A percentile compares a stretch with the other conserved stretches of the same genome.
These are phyloP conservation scores for Cercospora citrullina DNA, from an alignment of 2,329 filamentous ascomycete genomes.

Conservation along the genomic window DNA sequence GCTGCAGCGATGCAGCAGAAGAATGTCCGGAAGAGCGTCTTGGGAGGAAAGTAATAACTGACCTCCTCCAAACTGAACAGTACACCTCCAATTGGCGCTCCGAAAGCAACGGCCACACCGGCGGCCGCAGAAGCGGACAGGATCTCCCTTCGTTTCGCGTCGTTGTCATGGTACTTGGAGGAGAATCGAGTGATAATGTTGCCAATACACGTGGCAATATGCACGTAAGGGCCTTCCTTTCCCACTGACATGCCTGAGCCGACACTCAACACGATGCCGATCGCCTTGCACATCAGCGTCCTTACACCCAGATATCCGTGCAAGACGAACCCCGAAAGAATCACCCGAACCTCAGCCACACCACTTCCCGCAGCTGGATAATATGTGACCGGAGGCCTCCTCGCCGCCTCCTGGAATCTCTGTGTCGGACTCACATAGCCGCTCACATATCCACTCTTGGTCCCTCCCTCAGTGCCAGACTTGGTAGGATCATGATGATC, in stretches of 20 bases:
- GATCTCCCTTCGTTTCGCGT: slow-evolving; percentile 89
- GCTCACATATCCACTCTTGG: slow-evolving; percentile 36
- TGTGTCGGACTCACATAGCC: slow-evolving; percentile 43
- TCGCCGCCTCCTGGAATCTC: slow-evolving; percentile 42
- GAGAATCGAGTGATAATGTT: slow-evolving; percentile 96
- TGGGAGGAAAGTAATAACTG: slow-evolving; percentile 94
- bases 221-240: slow-evolving; percentile 96
- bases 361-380: slow-evolving; percentile 95
- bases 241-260: slow-evolving; percentile 90
- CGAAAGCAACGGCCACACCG: slow-evolving; percentile 91
- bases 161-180: slow-evolving; percentile 88
- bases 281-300: slow-evolving; percentile 81
- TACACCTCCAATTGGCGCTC: slow-evolving; percentile 84
- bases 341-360: slow-evolving; percentile 95
- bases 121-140: slow-evolving; percentile 90
- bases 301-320: slow-evolving; percentile 91
- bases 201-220: slow-evolving; percentile 91
- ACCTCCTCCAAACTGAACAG: slow-evolving; percentile 95
- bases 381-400: slow-evolving; percentile 76
- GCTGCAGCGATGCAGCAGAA: slow-evolving; percentile 94
- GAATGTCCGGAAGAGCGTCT: slow-evolving; percentile 95
- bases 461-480: slow-evolving; percentile 41
- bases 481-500: slow-evolving; percentile 46
- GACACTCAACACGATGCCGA: slow-evolving; percentile 82
- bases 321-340: slow-evolving; percentile 94